phyloP scores from a whole-genome alignment of 2,329 filamentous ascomycete genomes.

The Dactylonectria macrodidyma region DNA sequence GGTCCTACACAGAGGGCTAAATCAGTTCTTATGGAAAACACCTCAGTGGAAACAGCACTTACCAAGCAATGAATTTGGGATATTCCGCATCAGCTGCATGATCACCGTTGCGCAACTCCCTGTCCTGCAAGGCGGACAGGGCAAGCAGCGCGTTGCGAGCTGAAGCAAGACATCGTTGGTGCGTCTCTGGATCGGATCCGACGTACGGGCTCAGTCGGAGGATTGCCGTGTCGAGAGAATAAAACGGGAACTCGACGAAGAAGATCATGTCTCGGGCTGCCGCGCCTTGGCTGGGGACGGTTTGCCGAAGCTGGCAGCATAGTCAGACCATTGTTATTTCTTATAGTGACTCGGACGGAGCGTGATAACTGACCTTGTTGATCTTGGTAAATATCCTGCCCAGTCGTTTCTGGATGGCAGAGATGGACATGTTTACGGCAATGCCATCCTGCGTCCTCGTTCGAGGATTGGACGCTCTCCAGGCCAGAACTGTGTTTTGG shows the following conservation, averaged over 20 bases:
- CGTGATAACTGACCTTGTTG: conserved; percentile 7
- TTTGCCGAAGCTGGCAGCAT: neutral
- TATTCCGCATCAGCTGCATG: conserved; percentile 9
- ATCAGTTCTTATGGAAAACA: too few species aligned
- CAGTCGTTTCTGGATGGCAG: conserved; percentile 13
- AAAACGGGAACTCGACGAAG: conserved; percentile 17
- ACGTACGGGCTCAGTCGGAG: conserved; percentile 7
- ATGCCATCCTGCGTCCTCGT: neutral
- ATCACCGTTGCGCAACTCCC: neutral
- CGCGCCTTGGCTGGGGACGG: neutral
- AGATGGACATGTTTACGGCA: neutral
- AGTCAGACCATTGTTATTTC: neutral
- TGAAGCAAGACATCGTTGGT: conserved; percentile 11
- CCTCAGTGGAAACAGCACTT: neutral
- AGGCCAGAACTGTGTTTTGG: conserved; percentile 1
- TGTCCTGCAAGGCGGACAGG: conserved; percentile 11
- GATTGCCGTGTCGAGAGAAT: conserved; percentile 11
- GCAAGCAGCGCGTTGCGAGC: conserved; percentile 15
- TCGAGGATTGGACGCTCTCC: neutral
- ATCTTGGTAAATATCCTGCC: conserved; percentile 5
- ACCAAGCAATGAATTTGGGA: conserved; percentile 18
- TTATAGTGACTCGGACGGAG: neutral
- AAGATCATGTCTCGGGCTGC: conserved; percentile 7
- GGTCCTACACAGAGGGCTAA: neutral
- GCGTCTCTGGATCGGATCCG: conserved; percentile 14